phyloP scores from a whole-genome alignment of 75 land plant species.

The Pinus tabuliformis region DNA sequence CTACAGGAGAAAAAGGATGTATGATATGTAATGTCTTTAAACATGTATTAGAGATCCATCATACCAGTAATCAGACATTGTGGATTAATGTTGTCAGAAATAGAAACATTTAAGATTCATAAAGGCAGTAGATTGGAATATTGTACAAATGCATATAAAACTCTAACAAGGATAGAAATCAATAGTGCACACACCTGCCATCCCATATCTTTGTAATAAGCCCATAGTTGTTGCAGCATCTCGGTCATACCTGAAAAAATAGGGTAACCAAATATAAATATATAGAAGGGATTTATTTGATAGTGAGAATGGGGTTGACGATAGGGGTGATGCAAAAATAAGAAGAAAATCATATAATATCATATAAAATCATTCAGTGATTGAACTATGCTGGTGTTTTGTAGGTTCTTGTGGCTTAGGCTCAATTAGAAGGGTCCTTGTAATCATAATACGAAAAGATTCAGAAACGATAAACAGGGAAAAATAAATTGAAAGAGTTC shows the following conservation, averaged over 20 bases:
- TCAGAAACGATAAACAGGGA: neutral
- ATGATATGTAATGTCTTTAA: too few species aligned
- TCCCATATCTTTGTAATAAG: conserved; percentile 81
- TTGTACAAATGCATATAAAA: neutral
- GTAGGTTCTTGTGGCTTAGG: conserved; percentile 99
- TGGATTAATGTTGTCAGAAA: too few species aligned
- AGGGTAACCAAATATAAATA: conserved; percentile 1
- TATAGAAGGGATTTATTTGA: neutral
- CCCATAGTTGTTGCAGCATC: conserved; percentile 92
- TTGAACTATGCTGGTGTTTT: conserved; percentile 80
- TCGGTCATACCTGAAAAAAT: conserved; percentile 88
- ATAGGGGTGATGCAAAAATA: too few species aligned
- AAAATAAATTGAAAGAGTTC: too few species aligned
- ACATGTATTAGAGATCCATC: too few species aligned
- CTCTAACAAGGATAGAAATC: neutral
- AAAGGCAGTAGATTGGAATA: neutral
- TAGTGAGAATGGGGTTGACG: neutral
- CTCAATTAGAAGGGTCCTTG: conserved; percentile 87
- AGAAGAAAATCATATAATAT: neutral
- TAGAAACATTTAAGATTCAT: too few species aligned
- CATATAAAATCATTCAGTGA: neutral
- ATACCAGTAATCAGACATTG: too few species aligned
- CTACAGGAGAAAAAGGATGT: too few species aligned
- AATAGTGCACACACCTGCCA: conserved; percentile 41
- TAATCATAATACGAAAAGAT: conserved; percentile 1